phyloP scores from a whole-genome alignment of 331 rosid species.

The Pyracantha coccinea region DNA sequence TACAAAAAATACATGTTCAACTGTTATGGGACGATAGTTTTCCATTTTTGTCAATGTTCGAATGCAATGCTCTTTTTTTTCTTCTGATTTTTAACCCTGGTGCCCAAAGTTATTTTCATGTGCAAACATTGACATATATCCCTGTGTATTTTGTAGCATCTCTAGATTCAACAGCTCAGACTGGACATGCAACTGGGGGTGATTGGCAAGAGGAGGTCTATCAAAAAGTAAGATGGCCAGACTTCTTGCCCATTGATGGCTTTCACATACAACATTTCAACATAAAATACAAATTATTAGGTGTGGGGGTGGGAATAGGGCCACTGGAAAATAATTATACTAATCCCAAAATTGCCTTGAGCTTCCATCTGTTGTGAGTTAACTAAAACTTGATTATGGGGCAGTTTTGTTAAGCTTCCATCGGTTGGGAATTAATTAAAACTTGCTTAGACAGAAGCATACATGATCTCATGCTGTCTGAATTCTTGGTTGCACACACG shows the following conservation, averaged over 20 bases:
- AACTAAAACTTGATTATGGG: background rate
- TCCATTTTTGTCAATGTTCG: background rate
- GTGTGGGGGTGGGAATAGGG: background rate
- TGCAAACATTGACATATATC: constrained; percentile 2
- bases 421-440: background rate
- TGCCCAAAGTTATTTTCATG: background rate
- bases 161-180: constrained; percentile 74
- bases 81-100: background rate
- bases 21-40: background rate
- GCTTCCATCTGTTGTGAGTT: background rate
- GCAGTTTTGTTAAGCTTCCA: background rate
- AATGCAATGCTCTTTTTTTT: background rate
- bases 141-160: constrained; percentile 45
- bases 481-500: background rate
- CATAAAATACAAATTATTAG: background rate
- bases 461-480: background rate
- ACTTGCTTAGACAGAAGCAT: background rate
- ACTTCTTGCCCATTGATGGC: background rate
- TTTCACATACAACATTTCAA: background rate
- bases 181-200: constrained; percentile 61
- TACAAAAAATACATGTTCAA: background rate
- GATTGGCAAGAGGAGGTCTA: constrained; percentile 88
- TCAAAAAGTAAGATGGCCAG: constrained; percentile 54
- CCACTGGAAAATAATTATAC: background rate
- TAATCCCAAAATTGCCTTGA: background rate